Evolutionary conservation across 306 rosid species (phyloP).

Genomic region (Sicyos baderoa): DNA sequence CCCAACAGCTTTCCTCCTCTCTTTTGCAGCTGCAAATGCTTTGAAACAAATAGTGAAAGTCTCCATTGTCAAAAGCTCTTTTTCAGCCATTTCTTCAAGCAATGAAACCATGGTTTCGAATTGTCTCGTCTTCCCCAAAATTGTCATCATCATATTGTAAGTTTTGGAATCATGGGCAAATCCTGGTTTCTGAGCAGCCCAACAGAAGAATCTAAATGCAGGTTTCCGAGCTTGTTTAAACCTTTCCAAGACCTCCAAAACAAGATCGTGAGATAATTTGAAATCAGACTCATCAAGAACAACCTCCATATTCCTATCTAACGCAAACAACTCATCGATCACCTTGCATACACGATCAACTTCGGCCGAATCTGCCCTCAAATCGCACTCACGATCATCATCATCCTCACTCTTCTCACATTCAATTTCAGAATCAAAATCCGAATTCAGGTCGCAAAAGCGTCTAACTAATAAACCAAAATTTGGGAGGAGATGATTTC

Average conservation of each 20-base stretch:
- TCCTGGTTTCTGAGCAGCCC: conserved; percentile 62
- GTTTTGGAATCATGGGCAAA: conserved; percentile 59
- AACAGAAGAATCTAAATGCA: conserved; percentile 76
- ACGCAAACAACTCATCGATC: conserved; percentile 77
- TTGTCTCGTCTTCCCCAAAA: conserved; percentile 78
- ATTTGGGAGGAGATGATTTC: conserved; percentile 5
- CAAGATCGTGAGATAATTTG: conserved; percentile 61
- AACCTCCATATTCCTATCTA: conserved; percentile 86
- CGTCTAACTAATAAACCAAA: conserved; percentile 20
- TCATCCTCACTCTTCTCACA: conserved; percentile 14
- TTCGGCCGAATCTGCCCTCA: conserved; percentile 45
- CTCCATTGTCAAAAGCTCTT: conserved; percentile 63
- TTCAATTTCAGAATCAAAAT: conserved; percentile 37
- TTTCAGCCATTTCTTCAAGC: conserved; percentile 84
- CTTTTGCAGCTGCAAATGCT: conserved; percentile 74
- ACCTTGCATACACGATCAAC: conserved; percentile 69
- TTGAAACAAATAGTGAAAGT: conserved; percentile 64
- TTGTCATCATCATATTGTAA: conserved; percentile 57
- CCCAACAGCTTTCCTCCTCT: conserved; percentile 78
- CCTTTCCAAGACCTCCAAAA: conserved; percentile 63
- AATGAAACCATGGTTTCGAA: conserved; percentile 82
- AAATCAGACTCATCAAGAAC: conserved; percentile 70
- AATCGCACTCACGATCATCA: conserved; percentile 21
- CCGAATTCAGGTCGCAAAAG: conserved; percentile 25
- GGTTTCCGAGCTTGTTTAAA: conserved; percentile 83